Conservation (phyloP, 2,329 filamentous ascomycete species). For the Aureobasidium subglaciale region DNA sequence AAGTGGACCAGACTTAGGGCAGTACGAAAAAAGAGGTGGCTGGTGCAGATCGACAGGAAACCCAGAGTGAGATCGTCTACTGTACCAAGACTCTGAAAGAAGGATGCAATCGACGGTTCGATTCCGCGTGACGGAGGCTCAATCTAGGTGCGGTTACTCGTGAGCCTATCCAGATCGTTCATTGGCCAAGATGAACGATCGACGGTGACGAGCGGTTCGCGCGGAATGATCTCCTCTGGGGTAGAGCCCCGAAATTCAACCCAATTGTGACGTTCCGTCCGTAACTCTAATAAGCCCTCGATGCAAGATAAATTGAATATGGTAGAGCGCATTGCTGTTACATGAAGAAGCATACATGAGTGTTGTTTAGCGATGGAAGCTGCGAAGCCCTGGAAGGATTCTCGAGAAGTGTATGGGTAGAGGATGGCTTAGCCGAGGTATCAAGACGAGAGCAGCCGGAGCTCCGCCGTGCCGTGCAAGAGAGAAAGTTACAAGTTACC, state of each 20-base stretch:
- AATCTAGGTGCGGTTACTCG: background rate
- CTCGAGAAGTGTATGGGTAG: background rate
- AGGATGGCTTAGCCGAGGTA: background rate
- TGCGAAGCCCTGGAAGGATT: background rate
- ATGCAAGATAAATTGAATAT: background rate
- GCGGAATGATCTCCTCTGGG: background rate
- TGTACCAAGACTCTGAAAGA: too few relatives aligned
- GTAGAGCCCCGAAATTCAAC: background rate
- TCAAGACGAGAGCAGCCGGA: background rate
- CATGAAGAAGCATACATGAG: too few relatives aligned
- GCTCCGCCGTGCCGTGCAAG: background rate
- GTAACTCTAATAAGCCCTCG: background rate
- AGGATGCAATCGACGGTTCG: too few relatives aligned
- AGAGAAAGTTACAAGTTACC: background rate
- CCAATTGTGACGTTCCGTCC: background rate
- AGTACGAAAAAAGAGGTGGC: background rate
- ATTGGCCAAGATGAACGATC: background rate
- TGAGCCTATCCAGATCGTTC: background rate
- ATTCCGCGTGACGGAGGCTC: slow-evolving; percentile 4
- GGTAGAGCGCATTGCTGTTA: too few relatives aligned
- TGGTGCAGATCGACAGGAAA: background rate
- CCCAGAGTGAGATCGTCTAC: background rate
- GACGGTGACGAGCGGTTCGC: background rate
- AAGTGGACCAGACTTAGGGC: background rate
- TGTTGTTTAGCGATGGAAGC: background rate